Conservation (phyloP, 495 filamentous ascomycete species). For the Xylaria sp. region DNA sequence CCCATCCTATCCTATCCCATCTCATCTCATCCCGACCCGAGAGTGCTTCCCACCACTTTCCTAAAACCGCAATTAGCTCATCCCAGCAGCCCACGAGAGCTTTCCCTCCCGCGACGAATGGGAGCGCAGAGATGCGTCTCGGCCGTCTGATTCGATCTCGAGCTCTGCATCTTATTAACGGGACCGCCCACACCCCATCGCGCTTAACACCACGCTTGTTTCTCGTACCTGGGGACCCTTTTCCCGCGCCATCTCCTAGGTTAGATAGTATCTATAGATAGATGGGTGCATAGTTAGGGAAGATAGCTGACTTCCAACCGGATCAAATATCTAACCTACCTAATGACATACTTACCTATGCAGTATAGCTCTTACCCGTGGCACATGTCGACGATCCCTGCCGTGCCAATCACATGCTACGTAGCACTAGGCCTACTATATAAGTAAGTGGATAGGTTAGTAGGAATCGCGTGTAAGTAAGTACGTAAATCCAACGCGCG, state of each 20-base stretch:
- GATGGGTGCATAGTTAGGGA: too few species aligned
- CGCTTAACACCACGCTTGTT: slow-evolving; percentile 28
- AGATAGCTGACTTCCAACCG: background rate
- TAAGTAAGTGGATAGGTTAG: too few species aligned
- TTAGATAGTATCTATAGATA: too few species aligned
- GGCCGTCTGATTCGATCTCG: slow-evolving; percentile 25
- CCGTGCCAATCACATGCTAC: slow-evolving; percentile 7
- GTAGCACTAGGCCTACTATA: background rate
- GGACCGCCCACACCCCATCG: slow-evolving; percentile 22
- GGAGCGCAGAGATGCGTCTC: slow-evolving; percentile 16
- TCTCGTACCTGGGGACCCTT: slow-evolving; percentile 21
- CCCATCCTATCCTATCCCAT: too few species aligned
- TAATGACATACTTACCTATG: background rate
- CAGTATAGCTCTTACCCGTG: background rate
- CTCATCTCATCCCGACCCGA: background rate
- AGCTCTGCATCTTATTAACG: slow-evolving; percentile 18
- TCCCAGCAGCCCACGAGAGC: slow-evolving; percentile 18
- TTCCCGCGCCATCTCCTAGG: background rate
- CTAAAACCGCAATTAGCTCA: slow-evolving; percentile 25
- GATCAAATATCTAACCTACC: background rate
- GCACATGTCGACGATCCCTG: slow-evolving; percentile 4
- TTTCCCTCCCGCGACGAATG: slow-evolving; percentile 24
- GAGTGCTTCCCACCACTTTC: slow-evolving; percentile 22
- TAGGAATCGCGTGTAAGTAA: background rate
- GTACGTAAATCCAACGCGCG: background rate